phyloP scores from a whole-genome alignment of 257 asterid species.

The Hygrophila difformis region DNA sequence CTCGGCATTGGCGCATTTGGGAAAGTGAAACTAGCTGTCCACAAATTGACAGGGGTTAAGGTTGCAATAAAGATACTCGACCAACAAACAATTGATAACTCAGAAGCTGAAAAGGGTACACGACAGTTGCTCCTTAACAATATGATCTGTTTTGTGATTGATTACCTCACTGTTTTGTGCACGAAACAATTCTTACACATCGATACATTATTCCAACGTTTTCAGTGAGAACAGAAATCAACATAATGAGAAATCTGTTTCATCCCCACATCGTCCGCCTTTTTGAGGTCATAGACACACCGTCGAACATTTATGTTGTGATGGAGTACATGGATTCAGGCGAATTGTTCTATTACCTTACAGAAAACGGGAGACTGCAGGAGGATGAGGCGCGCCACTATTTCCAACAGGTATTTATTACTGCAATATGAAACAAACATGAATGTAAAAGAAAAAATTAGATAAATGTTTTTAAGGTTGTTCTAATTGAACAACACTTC shows the following conservation, averaged over 20 bases:
- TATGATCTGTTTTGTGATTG: neutral
- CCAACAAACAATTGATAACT: constrained; percentile 27
- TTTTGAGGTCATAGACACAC: constrained; percentile 64
- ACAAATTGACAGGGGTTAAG: constrained; percentile 40
- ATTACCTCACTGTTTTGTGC: neutral
- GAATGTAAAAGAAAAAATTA: too few species aligned
- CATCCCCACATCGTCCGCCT: constrained; percentile 67
- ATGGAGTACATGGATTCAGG: constrained; percentile 66
- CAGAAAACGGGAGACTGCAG: constrained; percentile 32
- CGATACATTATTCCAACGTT: neutral
- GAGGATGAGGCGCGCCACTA: constrained; percentile 62
- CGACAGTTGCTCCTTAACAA: too few species aligned
- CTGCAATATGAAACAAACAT: too few species aligned
- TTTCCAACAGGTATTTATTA: constrained; percentile 66
- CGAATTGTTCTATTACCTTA: constrained; percentile 45
- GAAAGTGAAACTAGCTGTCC: constrained; percentile 55
- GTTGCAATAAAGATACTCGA: constrained; percentile 61
- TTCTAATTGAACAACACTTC: constrained; percentile 10
- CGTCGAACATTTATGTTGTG: constrained; percentile 41
- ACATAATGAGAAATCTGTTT: constrained; percentile 38
- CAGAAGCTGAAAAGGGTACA: constrained; percentile 33
- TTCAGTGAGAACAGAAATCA: constrained; percentile 55
- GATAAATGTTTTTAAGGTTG: neutral
- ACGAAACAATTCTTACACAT: too few species aligned
- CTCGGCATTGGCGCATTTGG: constrained; percentile 58